A percentile compares a stretch with the other conserved stretches of the same genome.
phyloP scores from a whole-genome alignment of 106 monocot genomes.

The Posidonia australis region DNA sequence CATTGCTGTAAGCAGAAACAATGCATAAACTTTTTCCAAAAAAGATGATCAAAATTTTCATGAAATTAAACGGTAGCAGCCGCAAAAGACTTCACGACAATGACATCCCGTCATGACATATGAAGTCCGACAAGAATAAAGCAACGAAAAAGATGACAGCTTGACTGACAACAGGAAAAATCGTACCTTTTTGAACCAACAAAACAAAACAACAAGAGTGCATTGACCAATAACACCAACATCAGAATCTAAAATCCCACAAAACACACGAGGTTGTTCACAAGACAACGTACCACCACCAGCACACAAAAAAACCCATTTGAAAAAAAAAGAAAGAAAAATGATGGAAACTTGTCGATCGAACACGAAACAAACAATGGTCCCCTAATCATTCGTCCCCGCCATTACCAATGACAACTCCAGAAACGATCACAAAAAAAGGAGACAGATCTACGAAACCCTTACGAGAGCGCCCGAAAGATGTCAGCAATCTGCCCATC shows the following conservation, averaged over 20 bases:
- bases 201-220: too few species aligned
- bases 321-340: not conserved
- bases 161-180: too few species aligned
- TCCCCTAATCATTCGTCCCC: not conserved
- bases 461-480: slow-evolving; percentile 78
- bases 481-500: slow-evolving; percentile 64
- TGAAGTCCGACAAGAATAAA: too few species aligned
- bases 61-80: not conserved
- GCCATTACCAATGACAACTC: not conserved
- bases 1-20: slow-evolving; percentile 36
- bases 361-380: not conserved
- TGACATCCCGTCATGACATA: too few species aligned
- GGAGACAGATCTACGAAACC: not conserved
- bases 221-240: too few species aligned
- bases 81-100: too few species aligned
- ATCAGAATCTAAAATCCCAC: too few species aligned
- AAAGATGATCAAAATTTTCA: not conserved
- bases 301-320: too few species aligned
- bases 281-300: too few species aligned
- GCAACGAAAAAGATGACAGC: too few species aligned
- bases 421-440: not conserved
- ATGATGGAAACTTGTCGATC: not conserved
- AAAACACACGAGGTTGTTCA: too few species aligned
- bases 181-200: too few species aligned
- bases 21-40: not conserved